phyloP scores from a whole-genome alignment of 2,329 filamentous ascomycete genomes.

The Colletotrichum zoysiae region DNA sequence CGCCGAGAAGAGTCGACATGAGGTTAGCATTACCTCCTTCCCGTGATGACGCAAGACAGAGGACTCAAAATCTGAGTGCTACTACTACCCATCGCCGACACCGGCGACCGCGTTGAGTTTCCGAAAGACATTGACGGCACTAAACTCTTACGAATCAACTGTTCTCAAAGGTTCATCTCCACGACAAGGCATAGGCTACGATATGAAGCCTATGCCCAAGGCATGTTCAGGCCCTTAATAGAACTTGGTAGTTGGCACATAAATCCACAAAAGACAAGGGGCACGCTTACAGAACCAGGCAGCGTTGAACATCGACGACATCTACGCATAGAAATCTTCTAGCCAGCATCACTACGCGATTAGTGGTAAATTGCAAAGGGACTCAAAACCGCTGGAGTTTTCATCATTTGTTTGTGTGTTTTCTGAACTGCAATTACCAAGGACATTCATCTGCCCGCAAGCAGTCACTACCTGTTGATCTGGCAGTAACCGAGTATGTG shows the following conservation, averaged over 20 bases:
- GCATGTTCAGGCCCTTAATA: not conserved
- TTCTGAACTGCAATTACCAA: conserved; percentile 40
- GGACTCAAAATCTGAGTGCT: not conserved
- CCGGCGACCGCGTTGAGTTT: not conserved
- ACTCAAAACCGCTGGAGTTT: conserved; percentile 15
- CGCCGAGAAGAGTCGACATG: not conserved
- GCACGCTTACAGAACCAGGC: not conserved
- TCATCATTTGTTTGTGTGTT: conserved; percentile 42
- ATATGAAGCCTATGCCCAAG: not conserved
- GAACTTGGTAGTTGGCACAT: not conserved
- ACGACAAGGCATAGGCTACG: not conserved
- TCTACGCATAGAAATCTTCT: not conserved
- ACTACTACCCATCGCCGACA: not conserved
- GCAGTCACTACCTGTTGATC: conserved; percentile 15
- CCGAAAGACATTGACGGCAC: not conserved
- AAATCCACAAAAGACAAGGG: too few relatives aligned
- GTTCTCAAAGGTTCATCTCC: not conserved
- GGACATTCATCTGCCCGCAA: conserved; percentile 20
- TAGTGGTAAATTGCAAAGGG: not conserved
- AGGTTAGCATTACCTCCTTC: not conserved
- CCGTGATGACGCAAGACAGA: not conserved
- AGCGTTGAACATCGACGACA: not conserved
- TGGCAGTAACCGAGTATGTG: conserved; percentile 20
- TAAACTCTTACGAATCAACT: not conserved
- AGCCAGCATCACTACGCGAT: too few relatives aligned